Base-by-base conservation (phyloP, 805 yeast genomes). In the Candida hispaniensis region DNA sequence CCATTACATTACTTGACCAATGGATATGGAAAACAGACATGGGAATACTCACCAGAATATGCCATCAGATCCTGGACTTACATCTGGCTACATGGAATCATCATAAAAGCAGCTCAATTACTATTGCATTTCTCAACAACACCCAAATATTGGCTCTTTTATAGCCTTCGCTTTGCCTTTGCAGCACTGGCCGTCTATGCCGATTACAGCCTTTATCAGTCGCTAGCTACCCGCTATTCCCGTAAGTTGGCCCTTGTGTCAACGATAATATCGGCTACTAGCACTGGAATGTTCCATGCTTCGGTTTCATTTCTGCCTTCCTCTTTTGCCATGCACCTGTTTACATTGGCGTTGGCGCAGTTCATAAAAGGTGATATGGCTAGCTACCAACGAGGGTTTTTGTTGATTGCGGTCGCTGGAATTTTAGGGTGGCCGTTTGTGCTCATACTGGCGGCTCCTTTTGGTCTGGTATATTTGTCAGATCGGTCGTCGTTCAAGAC, bases 11-110 rank as follows among this genome's bases (percentile, higher is more conserved):
- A 78, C 34, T 46, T 86, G 20, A 56, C 77, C 1, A 67, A 94
- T 44, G 79, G 78, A 2, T 82, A 83, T 54, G 97, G 96, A 2
- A 79, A 85, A 47, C 85, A 85, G 55, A 86, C 96, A 0, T 86
- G 96, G 96, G 96, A 86, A 51, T 88, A 86, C 54, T 81, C 94
- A 0, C 95, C 96, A 0, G 79, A 68, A 36, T 82, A 71, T 49
- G 82, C 94, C 11, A 81, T 86, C 38, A 60, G 97, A 44, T 81
- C 94, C 2, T 88, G 91, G 74, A 67, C 79, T 2, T 85, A 79
- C 47, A 58, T 86, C 16, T 42, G 73, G 5, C 80, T 54, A 6
- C 63, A 61, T 36, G 61, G 58, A 2, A 19, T 41, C 10, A 41
- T 49, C 4, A 42, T 57, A 14, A 40, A 42, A 19, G 28, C 39